Base-by-base conservation (phyloP, 2,329 filamentous ascomycete species). In the Cordyceps pruinosa region DNA sequence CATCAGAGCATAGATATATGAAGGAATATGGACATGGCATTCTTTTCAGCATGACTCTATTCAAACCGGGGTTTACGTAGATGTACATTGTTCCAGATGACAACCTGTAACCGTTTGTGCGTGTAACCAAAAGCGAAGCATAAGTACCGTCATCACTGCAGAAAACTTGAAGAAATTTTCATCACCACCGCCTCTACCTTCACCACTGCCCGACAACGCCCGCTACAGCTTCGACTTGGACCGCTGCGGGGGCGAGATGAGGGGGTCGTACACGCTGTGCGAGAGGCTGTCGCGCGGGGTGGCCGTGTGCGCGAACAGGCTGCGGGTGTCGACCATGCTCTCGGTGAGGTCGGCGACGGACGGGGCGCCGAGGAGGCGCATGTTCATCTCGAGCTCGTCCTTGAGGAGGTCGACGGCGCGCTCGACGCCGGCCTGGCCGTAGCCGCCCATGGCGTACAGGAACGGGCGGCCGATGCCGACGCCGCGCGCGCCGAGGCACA, bases 371-470 rank as follows among this genome's bases (percentile, higher is more conserved):
- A 99, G 90, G 61, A 99, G 76, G 7, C 94, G 84, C 94, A 99
- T 97, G 68, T 93, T 94, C 93, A 97, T 97, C 76, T 95, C 91
- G 83, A 99, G 89, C 80, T 99, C 94, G 67, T 97, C 94, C 75
- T 89, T 91, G 64, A 96, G 80, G 58, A 96, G 76, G 72, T 91
- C 88, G 88, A 97, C 96, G 32, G 94, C 94, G 34, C 90, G 83
- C 68, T 95, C 89, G 21, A 97, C 93, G 61, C 94, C 94, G 2
- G 86, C 79, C 59, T 90, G 75, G 1, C 94, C 94, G 67, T 97
- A 97, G 10, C 90, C 85, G 61, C 87, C 89, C 93, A 99, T 97
- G 66, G 94, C 93, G 69, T 92, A 99, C 59, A 99, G 74, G 78
- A 99, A 97, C 25, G 94, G 94, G 5, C 94, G 80, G 4, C 94